These are phyloP conservation scores for Blastomyces parvus DNA, from an alignment of 2,329 filamentous ascomycete genomes.

Conservation along the genomic window DNA sequence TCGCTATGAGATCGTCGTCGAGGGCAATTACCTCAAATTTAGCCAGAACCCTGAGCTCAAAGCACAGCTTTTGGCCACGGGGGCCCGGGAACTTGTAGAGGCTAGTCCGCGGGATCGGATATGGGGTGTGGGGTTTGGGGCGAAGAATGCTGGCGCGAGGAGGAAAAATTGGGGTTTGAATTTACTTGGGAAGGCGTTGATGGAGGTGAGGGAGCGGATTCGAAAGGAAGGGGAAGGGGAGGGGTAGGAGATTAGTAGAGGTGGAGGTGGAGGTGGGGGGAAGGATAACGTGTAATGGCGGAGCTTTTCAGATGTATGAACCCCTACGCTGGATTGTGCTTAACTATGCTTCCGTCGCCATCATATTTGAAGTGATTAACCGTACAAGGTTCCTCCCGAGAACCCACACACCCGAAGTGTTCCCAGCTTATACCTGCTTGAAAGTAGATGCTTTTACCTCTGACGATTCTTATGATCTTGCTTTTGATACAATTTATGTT, in stretches of 20 bases:
- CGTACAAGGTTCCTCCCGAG: background rate
- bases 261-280: background rate
- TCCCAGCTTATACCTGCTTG: background rate
- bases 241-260: background rate
- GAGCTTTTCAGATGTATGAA: no score
- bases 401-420: no score
- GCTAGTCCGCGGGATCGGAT: conserved; percentile 29
- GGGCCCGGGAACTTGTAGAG: conserved; percentile 25
- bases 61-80: conserved; percentile 23
- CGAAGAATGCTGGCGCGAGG: conserved; percentile 22
- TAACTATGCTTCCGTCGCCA: no score
- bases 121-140: conserved; percentile 29
- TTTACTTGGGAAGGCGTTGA: conserved; percentile 26
- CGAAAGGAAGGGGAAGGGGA: conserved; percentile 13
- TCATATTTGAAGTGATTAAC: background rate
- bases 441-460: no score
- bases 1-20: conserved; percentile 23
- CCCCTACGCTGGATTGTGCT: no score
- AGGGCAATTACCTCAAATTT: conserved; percentile 28
- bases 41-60: conserved; percentile 24
- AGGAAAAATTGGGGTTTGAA: conserved; percentile 27
- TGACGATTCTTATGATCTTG: background rate
- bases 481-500: background rate
- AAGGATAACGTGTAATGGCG: background rate
- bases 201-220: conserved; percentile 25